These are phyloP conservation scores for Boeremia lycopersici DNA, from an alignment of 2,329 filamentous ascomycete species.

Conservation along the genomic window DNA sequence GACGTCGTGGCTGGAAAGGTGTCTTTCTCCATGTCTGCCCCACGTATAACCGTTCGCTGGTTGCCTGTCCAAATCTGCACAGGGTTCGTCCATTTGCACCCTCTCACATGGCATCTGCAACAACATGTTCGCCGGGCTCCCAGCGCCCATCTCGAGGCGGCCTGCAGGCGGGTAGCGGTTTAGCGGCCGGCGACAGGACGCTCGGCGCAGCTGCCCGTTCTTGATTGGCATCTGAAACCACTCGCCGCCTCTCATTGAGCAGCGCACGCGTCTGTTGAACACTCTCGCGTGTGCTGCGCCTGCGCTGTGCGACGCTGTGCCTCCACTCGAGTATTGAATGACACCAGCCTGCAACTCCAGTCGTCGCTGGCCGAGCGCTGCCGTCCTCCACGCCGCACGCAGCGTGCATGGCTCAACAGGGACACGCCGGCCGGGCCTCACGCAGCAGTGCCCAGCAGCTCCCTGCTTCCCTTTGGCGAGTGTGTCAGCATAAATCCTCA, in stretches of 20 bases:
- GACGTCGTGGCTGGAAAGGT: slow-evolving; percentile 2
- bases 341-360: slow-evolving; percentile 17
- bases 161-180: slow-evolving; percentile 20
- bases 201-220: slow-evolving; percentile 30
- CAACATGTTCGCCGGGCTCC: slow-evolving; percentile 4
- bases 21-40: not conserved
- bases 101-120: slow-evolving; percentile 2
- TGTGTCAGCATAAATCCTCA: slow-evolving; percentile 3
- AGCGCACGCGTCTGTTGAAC: slow-evolving; percentile 41
- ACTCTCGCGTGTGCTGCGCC: slow-evolving; percentile 38
- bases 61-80: not conserved
- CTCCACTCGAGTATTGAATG: slow-evolving; percentile 21
- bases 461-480: slow-evolving; percentile 12
- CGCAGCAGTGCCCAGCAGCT: slow-evolving; percentile 9
- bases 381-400: slow-evolving; percentile 6
- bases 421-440: slow-evolving; percentile 3
- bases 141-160: slow-evolving; percentile 17
- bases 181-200: slow-evolving; percentile 23
- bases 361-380: slow-evolving; percentile 12
- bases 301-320: slow-evolving; percentile 25
- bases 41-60: not conserved
- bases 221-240: slow-evolving; percentile 43
- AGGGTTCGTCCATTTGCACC: not conserved
- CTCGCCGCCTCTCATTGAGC: slow-evolving; percentile 16
- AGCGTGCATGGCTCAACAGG: slow-evolving; percentile 2